Percentiles rank a stretch among this genome's conserved stretches.
Evolutionary conservation across 768 basidiomycete species (phyloP).

Genomic region (Tephrocybe sp.): DNA sequence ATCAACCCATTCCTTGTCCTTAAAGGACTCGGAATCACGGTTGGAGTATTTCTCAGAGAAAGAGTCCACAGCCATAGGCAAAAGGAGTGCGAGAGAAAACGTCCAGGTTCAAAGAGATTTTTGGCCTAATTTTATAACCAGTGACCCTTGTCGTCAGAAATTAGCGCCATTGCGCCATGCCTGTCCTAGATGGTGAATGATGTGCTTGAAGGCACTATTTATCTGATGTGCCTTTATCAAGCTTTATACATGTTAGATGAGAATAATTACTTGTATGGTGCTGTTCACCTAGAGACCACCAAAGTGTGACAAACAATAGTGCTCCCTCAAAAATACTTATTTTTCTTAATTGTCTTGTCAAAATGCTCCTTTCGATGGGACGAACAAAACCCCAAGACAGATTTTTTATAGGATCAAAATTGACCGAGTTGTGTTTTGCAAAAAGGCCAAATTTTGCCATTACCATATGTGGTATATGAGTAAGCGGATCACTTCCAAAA

Average conservation of each 20-base stretch:
- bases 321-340: neutral
- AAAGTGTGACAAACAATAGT: neutral
- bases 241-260: no score
- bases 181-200: slow-evolving; percentile 12
- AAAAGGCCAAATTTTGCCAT: no score
- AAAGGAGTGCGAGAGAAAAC: slow-evolving; percentile 4
- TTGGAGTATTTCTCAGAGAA: slow-evolving; percentile 8
- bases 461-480: no score
- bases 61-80: neutral
- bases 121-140: slow-evolving; percentile 11
- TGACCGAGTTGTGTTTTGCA: no score
- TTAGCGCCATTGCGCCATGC: slow-evolving; percentile 21
- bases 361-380: neutral
- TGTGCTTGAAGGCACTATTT: neutral
- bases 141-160: slow-evolving; percentile 13
- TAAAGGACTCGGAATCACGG: slow-evolving; percentile 12
- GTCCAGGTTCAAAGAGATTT: neutral
- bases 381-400: no score
- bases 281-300: neutral
- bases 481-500: no score
- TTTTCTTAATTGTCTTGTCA: neutral
- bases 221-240: no score
- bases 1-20: slow-evolving; percentile 25
- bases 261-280: no score
- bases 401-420: no score